These are phyloP conservation scores for Diaporthe batatas DNA, from an alignment of 2,329 filamentous ascomycete genomes.

Conservation along the genomic window DNA sequence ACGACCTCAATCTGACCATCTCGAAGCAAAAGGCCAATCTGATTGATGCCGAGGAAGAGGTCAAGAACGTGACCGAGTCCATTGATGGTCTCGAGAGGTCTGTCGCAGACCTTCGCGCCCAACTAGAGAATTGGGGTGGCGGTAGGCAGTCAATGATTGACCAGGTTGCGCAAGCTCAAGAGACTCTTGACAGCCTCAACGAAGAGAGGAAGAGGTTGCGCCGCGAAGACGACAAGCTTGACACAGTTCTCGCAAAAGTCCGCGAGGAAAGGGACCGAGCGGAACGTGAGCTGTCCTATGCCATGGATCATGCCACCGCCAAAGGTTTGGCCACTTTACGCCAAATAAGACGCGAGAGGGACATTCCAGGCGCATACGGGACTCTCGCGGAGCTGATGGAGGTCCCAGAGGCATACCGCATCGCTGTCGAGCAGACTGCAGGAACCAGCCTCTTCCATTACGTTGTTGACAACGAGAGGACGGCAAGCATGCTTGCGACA, in stretches of 20 bases:
- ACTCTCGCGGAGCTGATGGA: constrained; percentile 94
- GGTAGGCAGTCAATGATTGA: constrained; percentile 80
- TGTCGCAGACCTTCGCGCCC: constrained; percentile 76
- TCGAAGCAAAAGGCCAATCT: constrained; percentile 86
- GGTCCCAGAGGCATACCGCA: constrained; percentile 85
- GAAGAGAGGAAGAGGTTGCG: constrained; percentile 91
- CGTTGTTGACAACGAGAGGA: constrained; percentile 91
- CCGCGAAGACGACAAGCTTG: constrained; percentile 89
- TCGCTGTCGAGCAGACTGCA: constrained; percentile 92
- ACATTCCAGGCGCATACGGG: constrained; percentile 89
- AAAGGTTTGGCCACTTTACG: constrained; percentile 89
- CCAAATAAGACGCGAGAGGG: constrained; percentile 81
- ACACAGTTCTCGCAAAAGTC: constrained; percentile 81
- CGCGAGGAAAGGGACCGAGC: constrained; percentile 82
- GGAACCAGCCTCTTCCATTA: constrained; percentile 96
- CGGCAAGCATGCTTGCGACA: constrained; percentile 84
- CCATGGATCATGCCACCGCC: constrained; percentile 91
- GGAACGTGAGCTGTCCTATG: constrained; percentile 81
- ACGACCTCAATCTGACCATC: constrained; percentile 81
- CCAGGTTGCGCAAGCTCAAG: constrained; percentile 81
- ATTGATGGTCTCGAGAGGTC: constrained; percentile 81
- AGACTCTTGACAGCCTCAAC: constrained; percentile 81
- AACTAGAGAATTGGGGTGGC: constrained; percentile 83
- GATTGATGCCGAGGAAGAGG: constrained; percentile 87
- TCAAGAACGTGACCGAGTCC: constrained; percentile 76